A percentile compares a stretch with the other conserved stretches of the same genome.
Conservation (phyloP, 768 basidiomycete species). For the Suillus decipiens region DNA sequence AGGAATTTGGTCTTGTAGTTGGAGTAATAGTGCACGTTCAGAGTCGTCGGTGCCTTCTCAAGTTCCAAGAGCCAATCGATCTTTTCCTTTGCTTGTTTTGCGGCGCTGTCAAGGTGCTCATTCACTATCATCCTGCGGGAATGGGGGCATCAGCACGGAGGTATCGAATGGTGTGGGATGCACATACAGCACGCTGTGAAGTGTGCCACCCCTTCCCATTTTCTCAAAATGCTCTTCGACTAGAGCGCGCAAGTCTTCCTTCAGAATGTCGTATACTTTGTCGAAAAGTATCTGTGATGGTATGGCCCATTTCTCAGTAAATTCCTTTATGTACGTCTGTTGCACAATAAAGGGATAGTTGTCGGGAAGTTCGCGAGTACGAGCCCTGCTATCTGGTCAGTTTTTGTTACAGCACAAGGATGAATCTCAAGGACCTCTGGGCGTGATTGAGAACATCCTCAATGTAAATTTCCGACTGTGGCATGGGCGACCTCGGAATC, state of each 20-base stretch:
- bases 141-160: not conserved
- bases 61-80: constrained; percentile 52
- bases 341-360: constrained; percentile 67
- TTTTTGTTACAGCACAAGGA: not conserved
- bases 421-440: constrained; percentile 34
- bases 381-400: constrained; percentile 44
- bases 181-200: constrained; percentile 40
- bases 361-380: constrained; percentile 70
- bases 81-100: constrained; percentile 38
- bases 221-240: constrained; percentile 50
- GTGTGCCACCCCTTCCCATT: constrained; percentile 54
- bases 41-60: constrained; percentile 51
- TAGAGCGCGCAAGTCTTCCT: constrained; percentile 41
- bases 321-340: constrained; percentile 44
- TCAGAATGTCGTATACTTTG: constrained; percentile 37
- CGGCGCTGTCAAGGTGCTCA: constrained; percentile 50
- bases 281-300: constrained; percentile 52
- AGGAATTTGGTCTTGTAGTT: constrained; percentile 55
- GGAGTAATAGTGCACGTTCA: constrained; percentile 52
- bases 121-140: constrained; percentile 47
- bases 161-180: not conserved
- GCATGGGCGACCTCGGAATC: constrained; percentile 5
- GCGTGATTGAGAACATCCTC: constrained; percentile 54
- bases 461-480: constrained; percentile 41
- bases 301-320: constrained; percentile 48